Evolutionary conservation across 352 stramenopile genomes (phyloP).

Genomic region (Phytophthora agathidicida): DNA sequence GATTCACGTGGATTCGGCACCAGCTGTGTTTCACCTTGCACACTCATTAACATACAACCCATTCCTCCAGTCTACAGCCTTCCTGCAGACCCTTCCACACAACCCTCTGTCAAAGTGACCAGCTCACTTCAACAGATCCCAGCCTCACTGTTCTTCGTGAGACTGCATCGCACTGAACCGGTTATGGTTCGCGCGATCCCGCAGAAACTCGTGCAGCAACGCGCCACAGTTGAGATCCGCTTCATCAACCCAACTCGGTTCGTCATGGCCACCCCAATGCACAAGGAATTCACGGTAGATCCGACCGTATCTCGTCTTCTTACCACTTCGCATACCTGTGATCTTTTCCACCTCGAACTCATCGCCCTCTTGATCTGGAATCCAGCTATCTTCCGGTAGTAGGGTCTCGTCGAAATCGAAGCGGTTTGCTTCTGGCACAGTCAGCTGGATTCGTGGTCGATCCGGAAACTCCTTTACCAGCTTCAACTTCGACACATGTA

Average conservation of each 20-base stretch:
- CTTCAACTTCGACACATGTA: conserved; percentile 35
- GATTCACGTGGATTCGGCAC: not conserved
- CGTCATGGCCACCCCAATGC: conserved; percentile 11
- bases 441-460: not conserved
- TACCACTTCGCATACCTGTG: not conserved
- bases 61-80: not conserved
- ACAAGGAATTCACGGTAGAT: conserved; percentile 8
- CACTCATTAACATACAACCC: not conserved
- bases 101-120: not conserved
- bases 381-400: conserved; percentile 13
- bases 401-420: conserved; percentile 29
- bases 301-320: not conserved
- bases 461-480: not conserved
- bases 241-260: conserved; percentile 11
- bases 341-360: conserved; percentile 16
- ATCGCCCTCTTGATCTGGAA: not conserved
- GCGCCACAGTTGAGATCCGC: conserved; percentile 17
- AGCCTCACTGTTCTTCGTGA: not conserved
- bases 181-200: not conserved
- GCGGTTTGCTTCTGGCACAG: not conserved
- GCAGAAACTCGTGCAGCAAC: conserved; percentile 7
- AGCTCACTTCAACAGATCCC: not conserved
- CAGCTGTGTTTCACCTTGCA: not conserved
- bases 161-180: conserved; percentile 12
- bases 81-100: not conserved